Base-by-base conservation (phyloP, 2,329 filamentous ascomycete genomes). In the Fonsecaea multimorphosa region DNA sequence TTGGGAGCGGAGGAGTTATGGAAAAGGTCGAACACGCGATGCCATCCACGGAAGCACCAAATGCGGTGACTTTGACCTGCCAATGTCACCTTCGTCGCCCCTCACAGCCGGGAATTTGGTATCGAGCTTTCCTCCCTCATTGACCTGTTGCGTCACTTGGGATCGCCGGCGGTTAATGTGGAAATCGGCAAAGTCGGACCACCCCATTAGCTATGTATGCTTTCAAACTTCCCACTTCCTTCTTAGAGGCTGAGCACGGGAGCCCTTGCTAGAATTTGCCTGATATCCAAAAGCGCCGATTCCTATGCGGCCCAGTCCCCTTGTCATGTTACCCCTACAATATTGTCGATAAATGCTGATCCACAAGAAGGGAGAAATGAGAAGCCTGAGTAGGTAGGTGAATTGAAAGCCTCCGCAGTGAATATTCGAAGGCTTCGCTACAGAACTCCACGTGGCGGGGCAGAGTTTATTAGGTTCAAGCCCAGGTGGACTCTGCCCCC, bases 391-490 rank as follows among this genome's bases (percentile, higher is more conserved):
- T n/a, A 12, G 19, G 38, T 16, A 49, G 44, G 22, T 27, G 44
- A 49, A 12, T 49, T 49, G 4, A 12, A 3, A 49, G 22, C 19
- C 32, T 51, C 40, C 40, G 29, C 29, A 52, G 16, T 53, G 58
- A 60, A 52, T 32, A 29, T 60, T 54, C 51, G 44, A 32, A 60
- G 34, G 29, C 29, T 60, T 60, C 58, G 32, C 22, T 53, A 31
- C 58, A 60, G 58, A 52, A 40, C 24, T 29, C 44, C 58, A 60
- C 58, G 58, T 60, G 58, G 58, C 58, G 27, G n/a, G 27, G 31
- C 22, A 51, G 29, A 27, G 32, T 22, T 44, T 24, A 55, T 55
- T 54, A 55, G 59, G 59, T 49, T 61, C 59, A 32, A 54, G 51
- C 59, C 59, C 8, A 49, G 40, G 49, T 54, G 49, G 59, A 24